Conservation (phyloP, 1,284 basidiomycete species). For the Prillingera fragicola region DNA sequence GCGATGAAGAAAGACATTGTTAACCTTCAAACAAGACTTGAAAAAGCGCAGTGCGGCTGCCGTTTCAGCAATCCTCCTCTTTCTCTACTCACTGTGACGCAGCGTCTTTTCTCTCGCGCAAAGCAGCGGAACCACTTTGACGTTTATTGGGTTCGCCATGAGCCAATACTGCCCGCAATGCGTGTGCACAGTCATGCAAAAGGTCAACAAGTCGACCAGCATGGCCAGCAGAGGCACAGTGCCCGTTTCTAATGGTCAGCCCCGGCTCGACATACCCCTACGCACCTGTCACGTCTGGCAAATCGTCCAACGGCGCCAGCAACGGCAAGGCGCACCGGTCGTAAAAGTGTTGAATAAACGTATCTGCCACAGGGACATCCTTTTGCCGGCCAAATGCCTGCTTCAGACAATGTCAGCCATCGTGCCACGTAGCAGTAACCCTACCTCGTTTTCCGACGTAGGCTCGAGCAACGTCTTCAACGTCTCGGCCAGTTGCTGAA, state of each 20-base stretch:
- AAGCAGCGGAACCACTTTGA: constrained; percentile 70
- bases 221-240: constrained; percentile 64
- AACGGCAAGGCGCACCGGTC: constrained; percentile 64
- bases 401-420: constrained; percentile 1
- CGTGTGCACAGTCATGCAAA: constrained; percentile 78
- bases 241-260: not conserved
- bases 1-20: constrained; percentile 78
- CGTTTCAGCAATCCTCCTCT: constrained; percentile 9
- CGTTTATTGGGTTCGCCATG: constrained; percentile 68
- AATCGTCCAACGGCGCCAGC: constrained; percentile 69
- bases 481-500: constrained; percentile 87
- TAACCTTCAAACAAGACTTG: constrained; percentile 73
- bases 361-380: constrained; percentile 56
- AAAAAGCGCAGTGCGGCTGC: constrained; percentile 86
- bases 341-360: constrained; percentile 90
- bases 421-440: not conserved
- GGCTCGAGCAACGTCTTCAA: constrained; percentile 75
- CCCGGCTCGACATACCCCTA: no score
- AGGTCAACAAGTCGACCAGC: constrained; percentile 84
- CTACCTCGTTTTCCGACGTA: constrained; percentile 49
- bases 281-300: constrained; percentile 60
- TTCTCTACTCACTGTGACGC: constrained; percentile 64
- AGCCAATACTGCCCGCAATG: constrained; percentile 88
- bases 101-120: constrained; percentile 83
- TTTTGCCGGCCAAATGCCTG: constrained; percentile 12